Percentiles rank a stretch among this genome's conserved stretches.
phyloP scores from a whole-genome alignment of 768 basidiomycete genomes.

The Amylocystis lapponica region DNA sequence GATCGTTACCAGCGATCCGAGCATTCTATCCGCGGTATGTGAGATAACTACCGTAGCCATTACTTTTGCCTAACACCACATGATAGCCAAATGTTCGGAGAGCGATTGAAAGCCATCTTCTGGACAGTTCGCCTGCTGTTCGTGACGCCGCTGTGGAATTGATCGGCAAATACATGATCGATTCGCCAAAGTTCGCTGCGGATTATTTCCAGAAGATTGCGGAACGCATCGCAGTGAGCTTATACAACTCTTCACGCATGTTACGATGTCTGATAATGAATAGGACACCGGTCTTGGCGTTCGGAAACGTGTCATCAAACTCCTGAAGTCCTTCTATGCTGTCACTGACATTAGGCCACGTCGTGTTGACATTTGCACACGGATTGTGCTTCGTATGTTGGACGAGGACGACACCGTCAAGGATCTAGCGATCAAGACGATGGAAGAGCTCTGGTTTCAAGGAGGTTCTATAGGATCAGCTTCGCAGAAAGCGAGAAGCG shows the following conservation, averaged over 20 bases:
- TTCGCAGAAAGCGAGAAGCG: neutral
- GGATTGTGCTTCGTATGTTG: conserved; percentile 75
- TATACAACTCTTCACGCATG: neutral
- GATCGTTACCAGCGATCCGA: conserved; percentile 85
- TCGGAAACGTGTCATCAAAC: conserved; percentile 92
- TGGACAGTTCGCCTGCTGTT: conserved; percentile 90
- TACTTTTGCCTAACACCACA: neutral
- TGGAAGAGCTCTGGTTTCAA: conserved; percentile 91
- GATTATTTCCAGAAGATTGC: conserved; percentile 88
- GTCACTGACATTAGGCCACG: conserved; percentile 54
- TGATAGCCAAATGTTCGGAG: conserved; percentile 68
- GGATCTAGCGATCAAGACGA: conserved; percentile 83
- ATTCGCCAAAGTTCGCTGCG: conserved; percentile 79
- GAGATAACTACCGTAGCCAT: neutral
- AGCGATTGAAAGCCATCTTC: conserved; percentile 84
- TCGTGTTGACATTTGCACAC: conserved; percentile 74
- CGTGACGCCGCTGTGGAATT: conserved; percentile 96
- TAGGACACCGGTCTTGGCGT: conserved; percentile 95
- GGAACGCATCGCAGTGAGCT: conserved; percentile 81
- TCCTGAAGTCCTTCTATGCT: conserved; percentile 77
- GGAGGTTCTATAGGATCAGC: conserved; percentile 11
- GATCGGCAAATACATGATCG: conserved; percentile 95
- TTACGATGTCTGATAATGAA: neutral
- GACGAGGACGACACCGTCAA: conserved; percentile 96
- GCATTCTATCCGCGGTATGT: conserved; percentile 69